A percentile compares a stretch with the other conserved stretches of the same genome.
Conservation (phyloP, 495 filamentous ascomycete genomes). For the Chlorociboria aeruginascens region DNA sequence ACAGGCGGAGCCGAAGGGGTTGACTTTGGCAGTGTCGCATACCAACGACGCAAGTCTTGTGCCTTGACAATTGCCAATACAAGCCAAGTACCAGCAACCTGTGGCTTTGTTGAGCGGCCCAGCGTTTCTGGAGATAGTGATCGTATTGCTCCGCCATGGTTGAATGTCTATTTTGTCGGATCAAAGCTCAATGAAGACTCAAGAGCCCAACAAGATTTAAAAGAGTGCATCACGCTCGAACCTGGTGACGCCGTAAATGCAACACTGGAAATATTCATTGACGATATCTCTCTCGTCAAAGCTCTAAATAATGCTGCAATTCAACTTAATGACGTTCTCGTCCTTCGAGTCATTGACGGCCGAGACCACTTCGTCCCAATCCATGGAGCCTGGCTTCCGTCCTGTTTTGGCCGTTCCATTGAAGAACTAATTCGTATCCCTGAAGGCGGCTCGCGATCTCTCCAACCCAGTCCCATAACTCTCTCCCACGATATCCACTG, state of each 20-base stretch:
- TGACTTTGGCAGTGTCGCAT: conserved; percentile 64
- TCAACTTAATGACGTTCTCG: conserved; percentile 71
- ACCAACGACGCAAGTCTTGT: conserved; percentile 48
- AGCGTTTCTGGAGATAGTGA: conserved; percentile 30
- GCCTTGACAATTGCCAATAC: conserved; percentile 84
- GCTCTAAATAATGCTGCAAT: conserved; percentile 56
- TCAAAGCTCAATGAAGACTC: conserved; percentile 25
- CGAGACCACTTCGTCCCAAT: conserved; percentile 87
- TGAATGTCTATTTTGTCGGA: conserved; percentile 47
- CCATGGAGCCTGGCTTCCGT: conserved; percentile 64
- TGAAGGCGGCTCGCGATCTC: conserved; percentile 35
- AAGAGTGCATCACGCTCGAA: conserved; percentile 46
- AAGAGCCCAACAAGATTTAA: conserved; percentile 22
- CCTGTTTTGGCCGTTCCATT: conserved; percentile 71
- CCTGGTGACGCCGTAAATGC: conserved; percentile 75
- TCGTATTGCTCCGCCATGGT: conserved; percentile 45
- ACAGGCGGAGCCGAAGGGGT: conserved; percentile 30
- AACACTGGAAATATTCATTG: conserved; percentile 50
- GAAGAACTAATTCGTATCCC: conserved; percentile 77
- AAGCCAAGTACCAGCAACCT: conserved; percentile 59
- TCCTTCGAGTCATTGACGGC: conserved; percentile 76
- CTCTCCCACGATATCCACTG: conserved; percentile 33
- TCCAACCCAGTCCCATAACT: conserved; percentile 9
- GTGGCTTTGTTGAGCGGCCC: conserved; percentile 63
- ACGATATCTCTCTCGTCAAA: conserved; percentile 47